A percentile compares a stretch with the other conserved stretches of the same genome.
phyloP scores from a whole-genome alignment of 2,329 filamentous ascomycete species.

The Colletotrichum neosansevieriae region DNA sequence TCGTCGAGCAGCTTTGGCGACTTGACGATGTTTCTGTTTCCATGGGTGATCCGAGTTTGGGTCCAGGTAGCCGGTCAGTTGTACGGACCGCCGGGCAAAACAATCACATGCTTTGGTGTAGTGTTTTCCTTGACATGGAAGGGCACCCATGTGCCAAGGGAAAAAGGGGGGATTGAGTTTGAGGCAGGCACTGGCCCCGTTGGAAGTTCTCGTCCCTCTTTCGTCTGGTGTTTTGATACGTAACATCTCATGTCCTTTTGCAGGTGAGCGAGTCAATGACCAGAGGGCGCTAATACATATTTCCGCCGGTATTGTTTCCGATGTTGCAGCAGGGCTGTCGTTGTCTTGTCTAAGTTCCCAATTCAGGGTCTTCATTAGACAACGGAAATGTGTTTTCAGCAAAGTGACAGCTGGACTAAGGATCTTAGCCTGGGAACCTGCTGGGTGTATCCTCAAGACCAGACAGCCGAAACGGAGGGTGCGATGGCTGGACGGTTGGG shows the following conservation, averaged over 20 bases:
- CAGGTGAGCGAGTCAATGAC: slow-evolving; percentile 25
- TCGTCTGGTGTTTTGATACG: slow-evolving; percentile 39
- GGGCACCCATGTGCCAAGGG: not conserved
- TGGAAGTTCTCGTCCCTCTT: slow-evolving; percentile 11
- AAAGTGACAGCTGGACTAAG: not conserved
- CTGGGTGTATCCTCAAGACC: too few relatives aligned
- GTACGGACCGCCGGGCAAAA: not conserved
- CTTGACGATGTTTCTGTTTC: slow-evolving; percentile 14
- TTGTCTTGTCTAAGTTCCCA: not conserved
- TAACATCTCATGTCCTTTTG: slow-evolving; percentile 24
- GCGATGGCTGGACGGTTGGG: slow-evolving; percentile 15
- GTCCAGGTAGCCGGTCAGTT: slow-evolving; percentile 8
- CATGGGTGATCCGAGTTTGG: slow-evolving; percentile 12
- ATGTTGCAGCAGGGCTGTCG: slow-evolving; percentile 12
- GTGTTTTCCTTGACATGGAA: not conserved
- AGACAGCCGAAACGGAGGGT: not conserved
- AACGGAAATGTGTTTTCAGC: not conserved
- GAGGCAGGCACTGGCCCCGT: slow-evolving; percentile 10
- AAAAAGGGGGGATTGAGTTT: slow-evolving; percentile 28
- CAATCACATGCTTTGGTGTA: slow-evolving; percentile 26
- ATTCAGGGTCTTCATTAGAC: not conserved
- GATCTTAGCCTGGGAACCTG: not conserved
- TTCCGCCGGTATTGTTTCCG: slow-evolving; percentile 29
- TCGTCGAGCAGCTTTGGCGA: not conserved
- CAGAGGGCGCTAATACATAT: slow-evolving; percentile 18